Evolutionary conservation across 148 eudicot species (phyloP).

Genomic region (Rhododendron molle): DNA sequence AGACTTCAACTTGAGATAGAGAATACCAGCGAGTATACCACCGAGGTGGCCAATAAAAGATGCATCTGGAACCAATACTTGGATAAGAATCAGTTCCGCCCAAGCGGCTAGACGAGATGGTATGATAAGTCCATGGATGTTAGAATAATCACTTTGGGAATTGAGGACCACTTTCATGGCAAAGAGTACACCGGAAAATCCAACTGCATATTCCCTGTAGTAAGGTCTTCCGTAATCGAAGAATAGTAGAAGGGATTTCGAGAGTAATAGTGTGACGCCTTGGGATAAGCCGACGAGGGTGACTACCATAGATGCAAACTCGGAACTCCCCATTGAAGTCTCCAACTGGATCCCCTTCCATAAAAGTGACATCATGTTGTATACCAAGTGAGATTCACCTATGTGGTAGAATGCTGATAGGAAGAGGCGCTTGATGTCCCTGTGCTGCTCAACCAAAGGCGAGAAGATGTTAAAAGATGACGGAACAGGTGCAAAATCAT

Average conservation of each 20-base stretch:
- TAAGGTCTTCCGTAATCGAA: constrained; percentile 56
- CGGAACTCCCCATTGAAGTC: constrained; percentile 69
- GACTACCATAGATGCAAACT: constrained; percentile 73
- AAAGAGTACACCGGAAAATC: constrained; percentile 91
- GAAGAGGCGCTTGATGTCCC: constrained; percentile 70
- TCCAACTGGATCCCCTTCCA: constrained; percentile 94
- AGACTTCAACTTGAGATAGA: constrained; percentile 50
- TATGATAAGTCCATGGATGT: constrained; percentile 60
- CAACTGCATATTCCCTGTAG: constrained; percentile 76
- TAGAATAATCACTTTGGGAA: constrained; percentile 64
- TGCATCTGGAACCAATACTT: constrained; percentile 72
- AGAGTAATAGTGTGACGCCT: constrained; percentile 64
- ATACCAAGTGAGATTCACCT: constrained; percentile 72
- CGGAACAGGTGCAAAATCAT: neutral
- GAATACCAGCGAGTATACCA: constrained; percentile 80
- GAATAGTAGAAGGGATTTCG: constrained; percentile 50
- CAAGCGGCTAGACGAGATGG: constrained; percentile 79
- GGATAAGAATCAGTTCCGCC: constrained; percentile 85
- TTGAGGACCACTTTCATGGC: constrained; percentile 94
- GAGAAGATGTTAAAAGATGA: neutral
- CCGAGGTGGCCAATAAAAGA: constrained; percentile 94
- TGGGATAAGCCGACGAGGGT: constrained; percentile 74
- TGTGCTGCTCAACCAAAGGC: constrained; percentile 46
- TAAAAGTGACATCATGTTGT: constrained; percentile 87
- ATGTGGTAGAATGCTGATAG: constrained; percentile 85